These are phyloP conservation scores for Chiua virens DNA, from an alignment of 768 basidiomycete genomes.

Conservation along the genomic window DNA sequence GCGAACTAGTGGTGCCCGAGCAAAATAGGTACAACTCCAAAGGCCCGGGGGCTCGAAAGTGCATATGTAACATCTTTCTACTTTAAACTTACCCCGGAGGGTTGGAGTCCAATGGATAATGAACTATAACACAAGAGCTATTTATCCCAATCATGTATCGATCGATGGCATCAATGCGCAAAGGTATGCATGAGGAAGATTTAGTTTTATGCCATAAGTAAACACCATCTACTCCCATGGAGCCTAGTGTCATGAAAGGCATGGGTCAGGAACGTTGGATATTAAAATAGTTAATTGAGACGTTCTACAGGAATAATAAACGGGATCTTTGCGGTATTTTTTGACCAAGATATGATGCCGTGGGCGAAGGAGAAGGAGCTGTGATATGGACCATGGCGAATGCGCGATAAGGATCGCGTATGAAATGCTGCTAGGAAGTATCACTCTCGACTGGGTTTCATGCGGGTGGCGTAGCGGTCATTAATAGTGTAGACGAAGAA, in stretches of 20 bases:
- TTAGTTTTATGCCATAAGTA: conserved; percentile 14
- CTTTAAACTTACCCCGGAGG: not conserved
- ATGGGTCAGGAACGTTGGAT: conserved; percentile 12
- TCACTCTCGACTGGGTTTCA: conserved; percentile 10
- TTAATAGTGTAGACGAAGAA: conserved; percentile 20
- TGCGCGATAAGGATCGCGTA: conserved; percentile 7
- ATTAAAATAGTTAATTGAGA: conserved; percentile 23
- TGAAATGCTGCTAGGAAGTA: not conserved
- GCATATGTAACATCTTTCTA: conserved; percentile 1
- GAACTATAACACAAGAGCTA: conserved; percentile 22
- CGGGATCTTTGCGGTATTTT: conserved; percentile 15
- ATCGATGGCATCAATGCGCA: conserved; percentile 9
- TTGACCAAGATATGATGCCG: conserved; percentile 6
- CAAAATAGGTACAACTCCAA: too few relatives aligned
- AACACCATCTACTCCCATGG: conserved; percentile 15
- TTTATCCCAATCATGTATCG: conserved; percentile 12
- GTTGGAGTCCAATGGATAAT: conserved; percentile 18
- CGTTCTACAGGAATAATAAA: conserved; percentile 24
- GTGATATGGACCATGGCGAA: conserved; percentile 7
- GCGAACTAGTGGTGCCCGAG: too few relatives aligned
- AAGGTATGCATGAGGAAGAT: conserved; percentile 3
- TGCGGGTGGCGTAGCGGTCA: conserved; percentile 21
- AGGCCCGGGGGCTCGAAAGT: not conserved
- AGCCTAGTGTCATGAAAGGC: conserved; percentile 9
- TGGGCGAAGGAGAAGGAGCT: conserved; percentile 1